Percentiles rank a stretch among this genome's conserved stretches.
phyloP scores from a whole-genome alignment of 2,329 filamentous ascomycete genomes.

The Scorias spongiosa region DNA sequence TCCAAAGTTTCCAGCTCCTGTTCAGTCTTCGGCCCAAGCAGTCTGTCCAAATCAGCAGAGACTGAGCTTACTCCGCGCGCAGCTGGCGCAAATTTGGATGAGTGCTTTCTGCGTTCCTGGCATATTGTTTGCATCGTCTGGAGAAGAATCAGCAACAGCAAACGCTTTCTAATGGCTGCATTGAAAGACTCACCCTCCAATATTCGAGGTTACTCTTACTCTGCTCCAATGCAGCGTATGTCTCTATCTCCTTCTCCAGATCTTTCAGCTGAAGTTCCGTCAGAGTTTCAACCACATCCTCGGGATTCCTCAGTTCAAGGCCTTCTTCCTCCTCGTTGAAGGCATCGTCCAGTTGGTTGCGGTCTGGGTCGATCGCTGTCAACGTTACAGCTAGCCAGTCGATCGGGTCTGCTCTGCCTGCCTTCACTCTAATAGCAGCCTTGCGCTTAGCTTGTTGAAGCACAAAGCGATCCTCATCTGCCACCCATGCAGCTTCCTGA shows the following conservation, averaged over 20 bases:
- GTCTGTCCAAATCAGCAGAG: conserved; percentile 70
- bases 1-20: conserved; percentile 80
- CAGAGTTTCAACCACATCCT: conserved; percentile 63
- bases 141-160: conserved; percentile 9
- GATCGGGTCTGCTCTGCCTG: conserved; percentile 78
- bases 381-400: conserved; percentile 88
- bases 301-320: conserved; percentile 64
- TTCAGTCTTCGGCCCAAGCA: conserved; percentile 71
- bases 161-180: conserved; percentile 1
- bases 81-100: conserved; percentile 39
- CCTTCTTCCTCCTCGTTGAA: conserved; percentile 47
- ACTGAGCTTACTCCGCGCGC: conserved; percentile 73
- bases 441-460: conserved; percentile 96
- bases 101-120: conserved; percentile 54
- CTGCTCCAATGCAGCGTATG: conserved; percentile 65
- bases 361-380: conserved; percentile 71
- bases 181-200: conserved; percentile 48
- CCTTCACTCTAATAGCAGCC: conserved; percentile 83
- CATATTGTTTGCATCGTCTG: conserved; percentile 73
- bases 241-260: conserved; percentile 68
- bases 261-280: conserved; percentile 52
- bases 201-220: conserved; percentile 68
- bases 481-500: conserved; percentile 54
- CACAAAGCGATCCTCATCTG: conserved; percentile 91
- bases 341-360: conserved; percentile 65